Evolutionary conservation across 805 yeast genomes (phyloP), one percentile per base, ranked within the genome.

Genomic region (Metschnikowia henanensis): DNA sequence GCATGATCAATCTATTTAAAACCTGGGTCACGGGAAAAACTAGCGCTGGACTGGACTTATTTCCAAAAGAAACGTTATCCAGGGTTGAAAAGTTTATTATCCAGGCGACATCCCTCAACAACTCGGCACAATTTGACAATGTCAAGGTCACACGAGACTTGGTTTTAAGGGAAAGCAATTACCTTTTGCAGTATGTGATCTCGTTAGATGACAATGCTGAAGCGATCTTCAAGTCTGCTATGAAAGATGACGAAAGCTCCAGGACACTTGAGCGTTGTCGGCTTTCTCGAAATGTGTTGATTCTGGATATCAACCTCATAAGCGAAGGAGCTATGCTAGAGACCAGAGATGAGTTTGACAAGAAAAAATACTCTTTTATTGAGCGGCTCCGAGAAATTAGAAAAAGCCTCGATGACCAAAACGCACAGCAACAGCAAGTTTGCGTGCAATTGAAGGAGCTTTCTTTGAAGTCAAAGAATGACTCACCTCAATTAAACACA

Each of bases 51-150:
- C 41, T 56, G 29, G 66, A 66, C 17, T 43, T 68, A 8, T 71
- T 71, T 43, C 70, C 70, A 7, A 49, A 38, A 8, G 57, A 55
- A 0, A 52, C 62, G 1, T 46, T 71, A 15, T 48, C 41, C 19
- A 62, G 57, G 39, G 68, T 71, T 34, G 75, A 70, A 46, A 52
- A 60, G 35, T 69, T 71, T 47, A 66, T 70, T 41, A 68, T 68
- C 30, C 59, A 58, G 45, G 75, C 74, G 10, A 68, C 73, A 3
- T 52, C 58, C n/a, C 46, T 59, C 52, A 46, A 37, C 23, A 34
- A 47, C 48, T 45, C 57, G 40, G 37, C 37, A 6, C 35, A 53
- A 9, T 43, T 40, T 16, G 50, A 40, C 5, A 25, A 35, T 7
- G 30, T 30, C 12, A 40, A 45, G 25, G 22, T 50, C 26, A 32